These are phyloP conservation scores for Fusarium musae DNA, from an alignment of 2,329 filamentous ascomycete genomes.

Conservation along the genomic window DNA sequence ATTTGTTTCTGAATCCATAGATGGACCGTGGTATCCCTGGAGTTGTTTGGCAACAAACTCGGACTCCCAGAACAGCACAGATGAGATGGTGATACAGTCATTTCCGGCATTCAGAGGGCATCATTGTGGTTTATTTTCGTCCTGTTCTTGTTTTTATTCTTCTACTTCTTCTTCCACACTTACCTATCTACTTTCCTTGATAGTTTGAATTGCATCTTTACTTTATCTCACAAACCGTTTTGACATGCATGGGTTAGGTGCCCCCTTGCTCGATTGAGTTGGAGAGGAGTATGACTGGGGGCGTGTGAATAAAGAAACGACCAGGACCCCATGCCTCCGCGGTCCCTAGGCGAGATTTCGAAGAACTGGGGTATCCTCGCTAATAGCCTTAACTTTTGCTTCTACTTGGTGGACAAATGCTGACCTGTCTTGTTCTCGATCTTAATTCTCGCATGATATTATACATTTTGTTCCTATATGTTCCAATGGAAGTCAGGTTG, in stretches of 20 bases:
- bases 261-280: slow-evolving; percentile 18
- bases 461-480: neutral
- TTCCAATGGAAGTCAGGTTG: slow-evolving; percentile 17
- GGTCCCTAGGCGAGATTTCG: slow-evolving; percentile 20
- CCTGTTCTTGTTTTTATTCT: neutral
- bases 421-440: neutral
- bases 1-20: slow-evolving; percentile 27
- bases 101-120: slow-evolving; percentile 24
- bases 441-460: slow-evolving; percentile 2
- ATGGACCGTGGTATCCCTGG: slow-evolving; percentile 34
- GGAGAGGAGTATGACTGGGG: slow-evolving; percentile 21
- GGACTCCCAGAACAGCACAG: slow-evolving; percentile 36
- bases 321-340: slow-evolving; percentile 24
- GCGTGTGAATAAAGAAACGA: slow-evolving; percentile 20
- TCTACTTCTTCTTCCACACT: slow-evolving; percentile 8
- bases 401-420: slow-evolving; percentile 10
- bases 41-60: slow-evolving; percentile 30
- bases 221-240: slow-evolving; percentile 7
- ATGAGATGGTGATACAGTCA: slow-evolving; percentile 37
- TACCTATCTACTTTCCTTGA: slow-evolving; percentile 22
- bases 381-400: slow-evolving; percentile 1
- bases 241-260: slow-evolving; percentile 10
- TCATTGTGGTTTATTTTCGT: slow-evolving; percentile 5
- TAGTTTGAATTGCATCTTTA: slow-evolving; percentile 24
- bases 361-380: slow-evolving; percentile 13